Base-by-base conservation (phyloP, 306 rosid genomes). In the Cotoneaster glaucophyllus region DNA sequence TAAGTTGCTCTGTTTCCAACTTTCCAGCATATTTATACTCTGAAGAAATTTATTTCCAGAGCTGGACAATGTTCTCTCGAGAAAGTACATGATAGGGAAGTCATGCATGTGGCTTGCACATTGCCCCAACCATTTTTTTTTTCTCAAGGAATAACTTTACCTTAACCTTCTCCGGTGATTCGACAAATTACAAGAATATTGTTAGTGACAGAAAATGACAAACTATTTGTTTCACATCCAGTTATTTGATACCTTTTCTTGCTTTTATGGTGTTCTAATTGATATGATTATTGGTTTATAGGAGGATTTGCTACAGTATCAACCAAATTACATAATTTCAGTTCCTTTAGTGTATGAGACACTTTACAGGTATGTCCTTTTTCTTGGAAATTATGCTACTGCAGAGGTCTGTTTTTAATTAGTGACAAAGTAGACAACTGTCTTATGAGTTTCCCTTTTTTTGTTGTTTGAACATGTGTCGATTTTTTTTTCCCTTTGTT, bases 291-390 rank as follows among this genome's bases (percentile, higher is more conserved):
- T 43, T 53, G 59, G 79, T 15, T 68, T 67, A 82, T 71, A 87
- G 98, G 96, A 81, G 65, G 98, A 92, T 86, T 88, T 95, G 84
- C 75, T 76, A 66, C 84, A 21, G 11, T 92, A 89, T 82, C 93
- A 87, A 80, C 98, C 98, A 22, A 86, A 89, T 28, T 89, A 83
- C 78, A 4, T 92, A 80, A 84, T 95, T 80, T 87, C 98, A 58
- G 98, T 92, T 80, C 98, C 98, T 73, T 80, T 95, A 81, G 96
- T 95, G 57, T 95, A 87, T 75, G 97, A 95, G 84, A 92, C 96
- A 63, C 88, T 95, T 65, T 95, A 92, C 88, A 92, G 95, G 98
- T 95, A 87, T 66, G 65, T 54, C 62, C 64, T 53, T 69, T 21
- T 21, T 70, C 14, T 26, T 63, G 28, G 59, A 43, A 71, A 73